Conservation (phyloP, 1,139 yeast genomes). For the Taphrina confusa region DNA sequence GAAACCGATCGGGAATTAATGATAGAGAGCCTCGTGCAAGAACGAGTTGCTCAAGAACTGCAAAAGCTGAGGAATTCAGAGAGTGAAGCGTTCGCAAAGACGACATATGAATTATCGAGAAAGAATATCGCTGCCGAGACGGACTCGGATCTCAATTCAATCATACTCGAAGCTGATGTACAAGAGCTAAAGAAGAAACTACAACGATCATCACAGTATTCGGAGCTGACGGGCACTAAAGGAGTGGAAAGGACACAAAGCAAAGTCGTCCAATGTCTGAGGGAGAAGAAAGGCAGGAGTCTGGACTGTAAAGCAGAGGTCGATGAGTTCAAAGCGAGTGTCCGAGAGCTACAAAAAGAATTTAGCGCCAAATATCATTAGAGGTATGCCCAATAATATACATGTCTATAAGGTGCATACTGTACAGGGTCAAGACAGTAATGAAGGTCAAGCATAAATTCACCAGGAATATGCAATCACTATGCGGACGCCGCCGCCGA, state of each 20-base stretch:
- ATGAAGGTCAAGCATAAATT: too few relatives aligned
- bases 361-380: constrained; percentile 27
- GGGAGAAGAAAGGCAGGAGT: constrained; percentile 67
- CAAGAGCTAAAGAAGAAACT: constrained; percentile 26
- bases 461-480: too few relatives aligned
- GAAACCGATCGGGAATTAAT: constrained; percentile 53
- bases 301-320: constrained; percentile 88
- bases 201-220: constrained; percentile 10
- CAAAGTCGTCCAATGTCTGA: constrained; percentile 64
- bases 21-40: constrained; percentile 75
- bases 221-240: constrained; percentile 42
- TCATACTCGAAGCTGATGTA: constrained; percentile 30
- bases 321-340: constrained; percentile 57
- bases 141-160: constrained; percentile 40
- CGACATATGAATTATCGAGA: constrained; percentile 49
- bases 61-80: constrained; percentile 64
- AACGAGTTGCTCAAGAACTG: constrained; percentile 68
- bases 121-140: constrained; percentile 49
- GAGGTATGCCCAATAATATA: not conserved
- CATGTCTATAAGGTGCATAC: constrained; percentile 9
- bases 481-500: too few relatives aligned
- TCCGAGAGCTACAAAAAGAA: constrained; percentile 26
- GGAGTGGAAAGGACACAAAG: constrained; percentile 54
- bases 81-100: constrained; percentile 56
- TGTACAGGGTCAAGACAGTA: too few relatives aligned